phyloP scores from a whole-genome alignment of 306 rosid genomes.

The Citrullus colocynthis region DNA sequence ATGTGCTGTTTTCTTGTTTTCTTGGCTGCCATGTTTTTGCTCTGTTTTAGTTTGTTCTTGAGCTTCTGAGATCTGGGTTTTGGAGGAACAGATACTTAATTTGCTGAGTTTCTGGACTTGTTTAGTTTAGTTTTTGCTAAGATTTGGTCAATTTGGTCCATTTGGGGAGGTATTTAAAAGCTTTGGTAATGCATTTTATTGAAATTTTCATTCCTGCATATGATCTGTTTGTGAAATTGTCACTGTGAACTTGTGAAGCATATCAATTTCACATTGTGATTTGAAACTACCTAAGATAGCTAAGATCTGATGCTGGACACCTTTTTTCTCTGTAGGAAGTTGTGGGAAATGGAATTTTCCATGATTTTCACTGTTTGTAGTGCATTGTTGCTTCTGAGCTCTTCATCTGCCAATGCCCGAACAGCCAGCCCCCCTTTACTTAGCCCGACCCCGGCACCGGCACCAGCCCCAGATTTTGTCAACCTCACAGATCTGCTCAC shows the following conservation, averaged over 20 bases:
- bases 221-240: not conserved
- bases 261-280: not conserved
- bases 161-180: not conserved
- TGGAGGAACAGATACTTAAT: not conserved
- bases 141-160: not conserved
- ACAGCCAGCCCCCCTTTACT: slow-evolving; percentile 40
- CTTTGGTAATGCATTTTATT: not conserved
- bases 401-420: slow-evolving; percentile 56
- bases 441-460: slow-evolving; percentile 84
- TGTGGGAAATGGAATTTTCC: slow-evolving; percentile 60
- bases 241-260: not conserved
- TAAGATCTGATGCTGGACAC: slow-evolving; percentile 8
- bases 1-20: not conserved
- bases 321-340: slow-evolving; percentile 64
- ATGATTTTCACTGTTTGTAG: slow-evolving; percentile 30
- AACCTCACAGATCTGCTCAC: slow-evolving; percentile 73
- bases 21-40: not conserved
- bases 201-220: not conserved
- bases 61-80: slow-evolving; percentile 7
- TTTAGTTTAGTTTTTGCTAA: not conserved
- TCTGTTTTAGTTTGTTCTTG: not conserved
- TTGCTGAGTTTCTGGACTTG: not conserved
- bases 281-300: slow-evolving; percentile 5
- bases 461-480: slow-evolving; percentile 65
- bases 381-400: slow-evolving; percentile 33